These are phyloP conservation scores for Emericellopsis cladophorae DNA, from an alignment of 2,329 filamentous ascomycete species.

Conservation along the genomic window DNA sequence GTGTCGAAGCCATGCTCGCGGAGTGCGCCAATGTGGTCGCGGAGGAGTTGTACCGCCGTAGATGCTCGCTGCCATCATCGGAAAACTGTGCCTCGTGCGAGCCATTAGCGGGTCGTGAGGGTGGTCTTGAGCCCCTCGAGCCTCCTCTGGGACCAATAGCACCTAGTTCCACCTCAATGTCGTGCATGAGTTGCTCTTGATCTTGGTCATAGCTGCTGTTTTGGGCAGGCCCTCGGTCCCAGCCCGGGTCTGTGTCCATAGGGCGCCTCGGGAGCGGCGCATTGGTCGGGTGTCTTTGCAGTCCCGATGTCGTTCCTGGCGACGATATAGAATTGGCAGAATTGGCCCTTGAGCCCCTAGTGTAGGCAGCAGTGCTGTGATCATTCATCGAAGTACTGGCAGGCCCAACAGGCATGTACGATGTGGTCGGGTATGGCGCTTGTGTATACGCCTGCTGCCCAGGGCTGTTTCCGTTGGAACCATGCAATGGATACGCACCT, in stretches of 20 bases:
- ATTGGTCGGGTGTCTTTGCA: slow-evolving; percentile 46
- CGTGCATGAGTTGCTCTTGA: slow-evolving; percentile 43
- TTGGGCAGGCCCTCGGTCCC: slow-evolving; percentile 17
- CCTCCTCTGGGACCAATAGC: slow-evolving; percentile 15
- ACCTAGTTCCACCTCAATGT: slow-evolving; percentile 42
- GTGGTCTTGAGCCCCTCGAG: slow-evolving; percentile 14
- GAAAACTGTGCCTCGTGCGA: too few species aligned
- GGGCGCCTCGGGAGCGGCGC: slow-evolving; percentile 44
- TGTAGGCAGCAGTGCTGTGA: slow-evolving; percentile 10
- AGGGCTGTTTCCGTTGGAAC: slow-evolving; percentile 25
- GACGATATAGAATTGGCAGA: slow-evolving; percentile 28
- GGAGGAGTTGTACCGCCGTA: slow-evolving; percentile 37
- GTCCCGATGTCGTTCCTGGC: slow-evolving; percentile 28
- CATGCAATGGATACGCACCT: slow-evolving; percentile 19
- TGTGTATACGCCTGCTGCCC: slow-evolving; percentile 21
- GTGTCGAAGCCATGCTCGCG: slow-evolving; percentile 7
- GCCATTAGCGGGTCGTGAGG: too few species aligned
- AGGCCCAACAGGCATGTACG: slow-evolving; percentile 40
- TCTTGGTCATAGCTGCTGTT: slow-evolving; percentile 25
- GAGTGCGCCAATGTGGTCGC: slow-evolving; percentile 26
- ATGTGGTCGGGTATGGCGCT: slow-evolving; percentile 36
- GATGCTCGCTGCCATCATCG: slow-evolving; percentile 13
- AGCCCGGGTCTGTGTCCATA: slow-evolving; percentile 26
- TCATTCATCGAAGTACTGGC: slow-evolving; percentile 28
- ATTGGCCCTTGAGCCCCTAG: slow-evolving; percentile 31